Conservation (phyloP, 73 alveolate species). For the Paramecium caudatum region DNA sequence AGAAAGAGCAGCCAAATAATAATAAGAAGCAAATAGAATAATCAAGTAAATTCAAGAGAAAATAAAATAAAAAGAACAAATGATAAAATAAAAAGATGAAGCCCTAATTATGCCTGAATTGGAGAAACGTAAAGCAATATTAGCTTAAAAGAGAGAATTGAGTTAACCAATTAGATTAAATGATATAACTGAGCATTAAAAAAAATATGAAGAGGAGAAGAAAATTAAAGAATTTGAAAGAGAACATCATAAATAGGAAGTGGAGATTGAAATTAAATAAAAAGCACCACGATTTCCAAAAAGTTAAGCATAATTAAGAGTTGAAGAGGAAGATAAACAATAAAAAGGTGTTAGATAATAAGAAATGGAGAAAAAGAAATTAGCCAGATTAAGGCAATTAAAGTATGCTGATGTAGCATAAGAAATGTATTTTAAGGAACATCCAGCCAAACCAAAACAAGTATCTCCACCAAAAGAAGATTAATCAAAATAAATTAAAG, state of each 20-base stretch:
- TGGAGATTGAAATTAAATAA: slow-evolving; percentile 17
- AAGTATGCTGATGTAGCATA: slow-evolving; percentile 68
- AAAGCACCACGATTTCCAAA: slow-evolving; percentile 19
- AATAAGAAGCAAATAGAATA: slow-evolving; percentile 25
- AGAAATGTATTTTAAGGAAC: slow-evolving; percentile 63
- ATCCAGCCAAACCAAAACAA: slow-evolving; percentile 23
- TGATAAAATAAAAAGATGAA: slow-evolving; percentile 43
- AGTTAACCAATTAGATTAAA: slow-evolving; percentile 68
- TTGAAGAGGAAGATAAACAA: slow-evolving; percentile 41
- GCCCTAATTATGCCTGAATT: slow-evolving; percentile 58
- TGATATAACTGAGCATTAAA: slow-evolving; percentile 68
- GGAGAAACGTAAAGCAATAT: slow-evolving; percentile 69
- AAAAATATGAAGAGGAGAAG: slow-evolving; percentile 72
- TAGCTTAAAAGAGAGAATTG: slow-evolving; percentile 72
- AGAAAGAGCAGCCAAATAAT: not conserved
- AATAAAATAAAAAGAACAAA: slow-evolving; percentile 22
- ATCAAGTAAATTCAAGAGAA: slow-evolving; percentile 10
- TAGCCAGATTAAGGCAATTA: not conserved
- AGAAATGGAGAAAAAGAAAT: slow-evolving; percentile 54
- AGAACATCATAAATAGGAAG: slow-evolving; percentile 27
- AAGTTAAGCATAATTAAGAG: slow-evolving; percentile 49
- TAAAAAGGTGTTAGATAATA: not conserved
- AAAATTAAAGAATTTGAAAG: slow-evolving; percentile 63
- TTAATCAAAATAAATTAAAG: not conserved
- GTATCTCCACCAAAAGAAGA: slow-evolving; percentile 51